These are phyloP conservation scores for Sedum album DNA, from an alignment of 164 flowering plant genomes.

Conservation along the genomic window DNA sequence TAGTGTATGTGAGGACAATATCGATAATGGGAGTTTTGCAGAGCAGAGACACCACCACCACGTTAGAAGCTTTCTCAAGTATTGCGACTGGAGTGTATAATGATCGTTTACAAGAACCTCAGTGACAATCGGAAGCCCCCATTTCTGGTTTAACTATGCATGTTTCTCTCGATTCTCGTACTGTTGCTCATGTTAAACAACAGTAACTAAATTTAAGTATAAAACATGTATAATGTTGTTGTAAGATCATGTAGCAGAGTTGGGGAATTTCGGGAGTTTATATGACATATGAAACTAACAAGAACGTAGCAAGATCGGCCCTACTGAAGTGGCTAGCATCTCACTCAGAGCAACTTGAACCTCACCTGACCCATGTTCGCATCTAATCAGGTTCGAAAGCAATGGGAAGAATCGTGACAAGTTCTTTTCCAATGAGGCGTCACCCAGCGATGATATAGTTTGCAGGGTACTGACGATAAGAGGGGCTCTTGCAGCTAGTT, in stretches of 20 bases:
- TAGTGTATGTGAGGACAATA: no score
- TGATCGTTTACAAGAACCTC: background rate
- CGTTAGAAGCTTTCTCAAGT: no score
- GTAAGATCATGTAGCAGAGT: background rate
- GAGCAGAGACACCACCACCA: no score
- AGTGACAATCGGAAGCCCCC: no score
- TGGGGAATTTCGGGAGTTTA: background rate
- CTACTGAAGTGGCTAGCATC: constrained; percentile 65
- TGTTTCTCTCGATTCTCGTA: background rate
- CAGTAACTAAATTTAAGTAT: background rate
- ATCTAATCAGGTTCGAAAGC: constrained; percentile 67
- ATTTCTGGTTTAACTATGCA: background rate
- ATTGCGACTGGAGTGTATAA: no score
- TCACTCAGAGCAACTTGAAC: constrained; percentile 84
- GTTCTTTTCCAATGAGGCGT: constrained; percentile 54
- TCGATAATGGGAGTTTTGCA: no score
- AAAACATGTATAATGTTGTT: background rate
- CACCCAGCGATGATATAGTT: constrained; percentile 59
- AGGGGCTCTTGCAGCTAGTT: constrained; percentile 86
- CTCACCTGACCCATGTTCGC: constrained; percentile 91
- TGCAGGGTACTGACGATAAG: constrained; percentile 75
- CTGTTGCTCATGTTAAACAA: background rate
- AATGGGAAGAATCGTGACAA: constrained; percentile 64
- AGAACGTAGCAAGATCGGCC: constrained; percentile 75
- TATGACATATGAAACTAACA: constrained; percentile 33